Conservation (phyloP, 495 filamentous ascomycete genomes). For the Elaphomyces granulatus region DNA sequence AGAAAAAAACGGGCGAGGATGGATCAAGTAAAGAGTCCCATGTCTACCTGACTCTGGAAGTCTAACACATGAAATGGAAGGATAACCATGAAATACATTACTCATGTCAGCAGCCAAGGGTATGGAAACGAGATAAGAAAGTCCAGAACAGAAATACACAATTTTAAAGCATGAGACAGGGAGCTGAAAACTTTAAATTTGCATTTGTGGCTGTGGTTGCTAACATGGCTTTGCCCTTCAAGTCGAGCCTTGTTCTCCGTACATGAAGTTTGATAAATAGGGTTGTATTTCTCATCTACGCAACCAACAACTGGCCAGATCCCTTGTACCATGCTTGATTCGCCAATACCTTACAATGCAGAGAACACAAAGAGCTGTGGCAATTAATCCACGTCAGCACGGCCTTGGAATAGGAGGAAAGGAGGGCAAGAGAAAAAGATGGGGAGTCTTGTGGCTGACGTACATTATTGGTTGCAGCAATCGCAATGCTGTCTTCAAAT, state of each 20-base stretch:
- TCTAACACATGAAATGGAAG: not conserved
- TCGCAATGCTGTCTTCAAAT: slow-evolving; percentile 98
- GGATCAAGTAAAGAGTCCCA: too few species aligned
- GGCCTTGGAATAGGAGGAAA: not conserved
- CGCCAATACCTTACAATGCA: slow-evolving; percentile 67
- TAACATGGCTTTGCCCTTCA: not conserved
- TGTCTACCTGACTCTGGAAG: not conserved
- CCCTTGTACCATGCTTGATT: not conserved
- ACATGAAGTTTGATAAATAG: not conserved
- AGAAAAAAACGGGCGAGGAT: too few species aligned
- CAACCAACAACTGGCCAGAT: not conserved
- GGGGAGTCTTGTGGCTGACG: too few species aligned
- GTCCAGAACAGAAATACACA: not conserved
- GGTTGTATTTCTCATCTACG: not conserved
- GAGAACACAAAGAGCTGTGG: slow-evolving; percentile 93
- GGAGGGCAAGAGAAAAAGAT: not conserved
- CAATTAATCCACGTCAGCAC: slow-evolving; percentile 11
- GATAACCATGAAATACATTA: not conserved
- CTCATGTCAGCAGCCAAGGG: not conserved
- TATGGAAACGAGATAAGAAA: not conserved
- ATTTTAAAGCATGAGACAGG: not conserved
- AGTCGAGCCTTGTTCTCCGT: not conserved
- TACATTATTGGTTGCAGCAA: slow-evolving; percentile 98
- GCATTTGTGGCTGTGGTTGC: not conserved
- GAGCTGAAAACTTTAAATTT: not conserved